These are phyloP conservation scores for Nematodospora valgi DNA, from an alignment of 805 yeast species.

Conservation along the genomic window DNA sequence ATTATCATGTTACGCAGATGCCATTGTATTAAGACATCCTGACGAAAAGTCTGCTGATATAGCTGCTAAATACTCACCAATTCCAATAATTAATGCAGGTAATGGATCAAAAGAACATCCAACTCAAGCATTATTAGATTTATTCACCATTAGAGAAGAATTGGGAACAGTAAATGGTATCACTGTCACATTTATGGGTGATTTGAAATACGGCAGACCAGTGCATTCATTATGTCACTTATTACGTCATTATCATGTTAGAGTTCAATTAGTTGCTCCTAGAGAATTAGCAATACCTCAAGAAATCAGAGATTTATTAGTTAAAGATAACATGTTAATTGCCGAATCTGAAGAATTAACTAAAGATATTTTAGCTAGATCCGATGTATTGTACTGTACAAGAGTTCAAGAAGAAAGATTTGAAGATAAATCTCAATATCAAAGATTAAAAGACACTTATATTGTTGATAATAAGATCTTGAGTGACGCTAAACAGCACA, in stretches of 20 bases:
- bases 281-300: conserved; percentile 81
- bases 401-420: conserved; percentile 98
- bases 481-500: conserved; percentile 92
- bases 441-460: conserved; percentile 85
- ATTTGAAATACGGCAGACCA: conserved; percentile 96
- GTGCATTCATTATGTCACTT: conserved; percentile 93
- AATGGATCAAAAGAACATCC: conserved; percentile 99
- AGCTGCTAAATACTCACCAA: conserved; percentile 95
- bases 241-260: conserved; percentile 87
- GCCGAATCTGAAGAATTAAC: conserved; percentile 75
- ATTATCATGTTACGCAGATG: conserved; percentile 93
- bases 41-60: conserved; percentile 84
- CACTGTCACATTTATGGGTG: conserved; percentile 98
- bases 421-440: conserved; percentile 68
- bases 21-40: conserved; percentile 96
- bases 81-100: conserved; percentile 97
- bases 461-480: conserved; percentile 89
- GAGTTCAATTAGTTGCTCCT: conserved; percentile 90
- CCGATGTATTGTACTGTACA: conserved; percentile 96
- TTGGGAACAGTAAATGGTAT: conserved; percentile 97
- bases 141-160: conserved; percentile 98
- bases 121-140: conserved; percentile 94
- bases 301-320: conserved; percentile 63
- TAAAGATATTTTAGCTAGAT: conserved; percentile 77
- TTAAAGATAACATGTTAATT: conserved; percentile 63